Conservation (phyloP, 2,329 filamentous ascomycete genomes). For the Bimuria novae-zelandiae region DNA sequence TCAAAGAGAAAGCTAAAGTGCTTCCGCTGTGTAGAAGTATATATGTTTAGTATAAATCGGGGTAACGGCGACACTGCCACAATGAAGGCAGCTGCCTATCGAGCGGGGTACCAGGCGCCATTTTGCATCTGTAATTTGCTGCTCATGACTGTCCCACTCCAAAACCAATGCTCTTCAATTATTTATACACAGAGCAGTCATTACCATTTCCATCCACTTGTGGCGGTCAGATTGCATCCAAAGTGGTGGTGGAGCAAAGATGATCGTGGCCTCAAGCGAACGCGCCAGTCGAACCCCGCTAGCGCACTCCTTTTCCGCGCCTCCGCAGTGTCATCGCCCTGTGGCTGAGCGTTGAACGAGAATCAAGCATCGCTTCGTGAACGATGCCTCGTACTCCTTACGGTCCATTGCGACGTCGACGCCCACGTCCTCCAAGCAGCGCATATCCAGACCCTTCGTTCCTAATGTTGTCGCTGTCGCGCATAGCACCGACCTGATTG, state of each 20-base stretch:
- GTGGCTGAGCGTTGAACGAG: neutral
- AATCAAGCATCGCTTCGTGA: neutral
- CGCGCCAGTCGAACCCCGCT: neutral
- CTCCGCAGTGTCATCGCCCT: neutral
- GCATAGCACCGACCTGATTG: neutral
- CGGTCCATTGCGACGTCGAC: neutral
- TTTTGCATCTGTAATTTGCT: too few relatives aligned
- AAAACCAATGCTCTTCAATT: too few relatives aligned
- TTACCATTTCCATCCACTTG: too few relatives aligned
- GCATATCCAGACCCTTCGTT: neutral
- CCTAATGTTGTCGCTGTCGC: neutral
- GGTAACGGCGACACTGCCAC: too few relatives aligned
- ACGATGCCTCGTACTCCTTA: neutral
- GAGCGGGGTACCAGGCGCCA: neutral
- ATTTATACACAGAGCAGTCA: too few relatives aligned
- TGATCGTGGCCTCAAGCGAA: neutral
- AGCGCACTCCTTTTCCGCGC: constrained; percentile 5
- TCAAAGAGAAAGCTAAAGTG: neutral
- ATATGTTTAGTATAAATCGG: too few relatives aligned
- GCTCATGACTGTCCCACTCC: too few relatives aligned
- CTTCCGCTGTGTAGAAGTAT: too few relatives aligned
- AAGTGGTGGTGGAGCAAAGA: neutral
- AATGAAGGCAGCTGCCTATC: too few relatives aligned
- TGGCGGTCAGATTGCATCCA: too few relatives aligned
- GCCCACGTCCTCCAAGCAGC: neutral